Evolutionary conservation across 345 rosid species (phyloP).

Genomic region (Rhodamnia rubescens): DNA sequence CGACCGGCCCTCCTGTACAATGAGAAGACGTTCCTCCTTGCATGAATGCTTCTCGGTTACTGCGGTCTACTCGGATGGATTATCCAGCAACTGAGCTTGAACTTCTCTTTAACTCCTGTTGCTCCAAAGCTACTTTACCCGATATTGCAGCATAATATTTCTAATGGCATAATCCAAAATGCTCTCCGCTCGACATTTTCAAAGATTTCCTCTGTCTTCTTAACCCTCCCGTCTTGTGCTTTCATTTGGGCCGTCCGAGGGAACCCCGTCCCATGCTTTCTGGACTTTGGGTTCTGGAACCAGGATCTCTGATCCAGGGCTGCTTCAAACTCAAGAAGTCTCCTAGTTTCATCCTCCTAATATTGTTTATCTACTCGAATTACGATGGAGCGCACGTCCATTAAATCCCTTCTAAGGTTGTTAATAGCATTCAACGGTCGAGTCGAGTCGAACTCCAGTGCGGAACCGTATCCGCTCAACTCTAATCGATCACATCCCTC

Average conservation of each 20-base stretch:
- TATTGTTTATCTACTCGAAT: background rate
- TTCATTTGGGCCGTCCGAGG: background rate
- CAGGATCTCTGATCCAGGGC: background rate
- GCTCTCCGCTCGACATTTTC: background rate
- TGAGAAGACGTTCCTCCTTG: background rate
- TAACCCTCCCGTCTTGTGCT: background rate
- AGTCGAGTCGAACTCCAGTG: background rate
- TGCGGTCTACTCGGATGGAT: background rate
- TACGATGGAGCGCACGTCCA: background rate
- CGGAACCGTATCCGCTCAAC: background rate
- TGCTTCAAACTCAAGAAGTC: background rate
- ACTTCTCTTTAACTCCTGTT: background rate
- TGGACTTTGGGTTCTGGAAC: background rate
- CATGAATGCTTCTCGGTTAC: background rate
- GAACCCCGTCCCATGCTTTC: background rate
- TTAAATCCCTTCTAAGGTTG: background rate
- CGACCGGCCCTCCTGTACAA: background rate
- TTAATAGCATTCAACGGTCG: background rate
- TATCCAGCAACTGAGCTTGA: background rate
- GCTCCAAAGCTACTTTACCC: background rate
- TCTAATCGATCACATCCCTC: background rate
- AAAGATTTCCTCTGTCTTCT: background rate
- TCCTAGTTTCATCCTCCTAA: background rate
- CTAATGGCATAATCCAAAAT: background rate
- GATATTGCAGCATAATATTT: background rate